Conservation (phyloP, 768 basidiomycete genomes). For the Lentinula aciculospora region DNA sequence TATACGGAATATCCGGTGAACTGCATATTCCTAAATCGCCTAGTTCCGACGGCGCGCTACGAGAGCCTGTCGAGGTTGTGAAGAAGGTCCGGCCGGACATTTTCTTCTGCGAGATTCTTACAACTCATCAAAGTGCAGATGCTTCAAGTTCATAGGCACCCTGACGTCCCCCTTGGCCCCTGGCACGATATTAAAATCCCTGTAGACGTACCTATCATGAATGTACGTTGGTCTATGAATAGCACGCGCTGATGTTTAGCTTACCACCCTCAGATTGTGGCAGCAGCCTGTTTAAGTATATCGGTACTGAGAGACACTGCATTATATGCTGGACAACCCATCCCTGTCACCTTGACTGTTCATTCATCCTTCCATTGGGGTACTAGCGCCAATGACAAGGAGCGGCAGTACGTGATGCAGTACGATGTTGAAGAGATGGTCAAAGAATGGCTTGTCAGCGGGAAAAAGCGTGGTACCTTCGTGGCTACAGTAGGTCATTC, state of each 20-base stretch:
- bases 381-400: slow-evolving; percentile 32
- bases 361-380: slow-evolving; percentile 79
- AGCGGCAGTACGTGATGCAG: slow-evolving; percentile 48
- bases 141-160: slow-evolving; percentile 37
- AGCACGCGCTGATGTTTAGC: slow-evolving; percentile 4
- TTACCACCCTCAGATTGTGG: slow-evolving; percentile 50
- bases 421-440: slow-evolving; percentile 81
- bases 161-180: slow-evolving; percentile 29
- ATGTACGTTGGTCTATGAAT: slow-evolving; percentile 41
- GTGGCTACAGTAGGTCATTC: slow-evolving; percentile 50
- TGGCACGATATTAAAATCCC: slow-evolving; percentile 83
- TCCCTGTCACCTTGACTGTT: slow-evolving; percentile 63
- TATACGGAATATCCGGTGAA: slow-evolving; percentile 68
- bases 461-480: slow-evolving; percentile 83
- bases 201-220: slow-evolving; percentile 79
- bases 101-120: neutral
- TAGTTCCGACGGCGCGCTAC: slow-evolving; percentile 21
- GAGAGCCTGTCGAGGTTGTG: slow-evolving; percentile 24
- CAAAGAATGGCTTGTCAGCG: slow-evolving; percentile 87
- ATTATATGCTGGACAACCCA: slow-evolving; percentile 84
- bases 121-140: slow-evolving; percentile 20
- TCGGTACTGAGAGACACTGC: slow-evolving; percentile 40
- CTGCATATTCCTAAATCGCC: slow-evolving; percentile 48
- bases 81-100: slow-evolving; percentile 22
- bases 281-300: slow-evolving; percentile 49